phyloP scores from a whole-genome alignment of 345 rosid genomes.

The Hypericum perforatum region DNA sequence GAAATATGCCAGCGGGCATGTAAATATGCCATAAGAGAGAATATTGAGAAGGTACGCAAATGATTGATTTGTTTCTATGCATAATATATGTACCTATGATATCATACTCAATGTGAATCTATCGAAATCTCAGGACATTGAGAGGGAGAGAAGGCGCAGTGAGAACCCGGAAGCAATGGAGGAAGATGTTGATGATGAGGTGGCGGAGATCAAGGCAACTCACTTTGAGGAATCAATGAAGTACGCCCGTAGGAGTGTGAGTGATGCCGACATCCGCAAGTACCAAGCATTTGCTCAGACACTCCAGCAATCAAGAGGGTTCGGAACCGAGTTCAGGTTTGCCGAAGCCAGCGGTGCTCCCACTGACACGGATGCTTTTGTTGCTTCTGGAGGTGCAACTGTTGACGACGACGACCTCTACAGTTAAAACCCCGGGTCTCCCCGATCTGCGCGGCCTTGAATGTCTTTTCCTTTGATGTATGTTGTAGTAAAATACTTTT shows the following conservation, averaged over 20 bases:
- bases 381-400: constrained; percentile 1
- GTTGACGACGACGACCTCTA: constrained; percentile 4
- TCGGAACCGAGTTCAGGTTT: constrained; percentile 5
- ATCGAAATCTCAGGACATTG: not conserved
- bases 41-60: not conserved
- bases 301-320: constrained; percentile 4
- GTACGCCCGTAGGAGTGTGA: constrained; percentile 4
- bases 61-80: not conserved
- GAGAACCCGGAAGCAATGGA: constrained; percentile 5
- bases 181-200: constrained; percentile 2
- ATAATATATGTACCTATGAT: not conserved
- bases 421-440: not conserved
- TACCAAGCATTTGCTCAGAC: constrained; percentile 9
- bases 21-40: constrained; percentile 4
- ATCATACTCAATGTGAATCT: not conserved
- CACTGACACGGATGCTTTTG: not conserved
- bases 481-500: too few species aligned
- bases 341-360: constrained; percentile 1
- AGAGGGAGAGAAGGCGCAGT: constrained; percentile 1
- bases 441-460: too few species aligned
- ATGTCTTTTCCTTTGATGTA: too few species aligned
- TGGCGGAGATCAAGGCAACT: constrained; percentile 2
- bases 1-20: constrained; percentile 4
- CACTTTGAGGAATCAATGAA: constrained; percentile 6
- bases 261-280: constrained; percentile 3